Evolutionary conservation across 2,329 filamentous ascomycete genomes (phyloP).

Genomic region (Lachnellula cervina): DNA sequence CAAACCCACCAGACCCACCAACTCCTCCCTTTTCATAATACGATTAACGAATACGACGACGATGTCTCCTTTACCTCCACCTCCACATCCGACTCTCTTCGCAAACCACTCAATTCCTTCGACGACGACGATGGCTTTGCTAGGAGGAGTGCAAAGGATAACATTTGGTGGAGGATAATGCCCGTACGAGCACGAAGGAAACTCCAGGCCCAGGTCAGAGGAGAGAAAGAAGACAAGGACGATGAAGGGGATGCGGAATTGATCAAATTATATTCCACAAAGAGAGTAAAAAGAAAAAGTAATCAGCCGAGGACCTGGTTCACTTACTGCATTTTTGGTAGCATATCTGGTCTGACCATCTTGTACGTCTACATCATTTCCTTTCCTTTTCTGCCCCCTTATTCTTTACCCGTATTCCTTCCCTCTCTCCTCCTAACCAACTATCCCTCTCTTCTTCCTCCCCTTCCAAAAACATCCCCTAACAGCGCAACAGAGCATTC

Average conservation of each 20-base stretch:
- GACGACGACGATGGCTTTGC: conserved; percentile 13
- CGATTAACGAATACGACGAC: background rate
- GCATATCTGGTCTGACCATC: conserved; percentile 34
- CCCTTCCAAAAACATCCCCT: background rate
- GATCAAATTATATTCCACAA: background rate
- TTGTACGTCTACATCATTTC: conserved; percentile 29
- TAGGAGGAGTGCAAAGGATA: background rate
- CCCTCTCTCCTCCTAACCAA: too few relatives aligned
- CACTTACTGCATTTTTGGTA: conserved; percentile 33
- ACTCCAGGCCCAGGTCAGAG: background rate
- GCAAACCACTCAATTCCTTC: conserved; percentile 6
- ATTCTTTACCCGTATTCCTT: background rate
- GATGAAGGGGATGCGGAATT: background rate
- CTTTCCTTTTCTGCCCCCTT: background rate
- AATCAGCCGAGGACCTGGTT: conserved; percentile 15
- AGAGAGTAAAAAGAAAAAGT: background rate
- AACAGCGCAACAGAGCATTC: conserved; percentile 25
- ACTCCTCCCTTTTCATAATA: background rate
- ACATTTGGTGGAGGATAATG: background rate
- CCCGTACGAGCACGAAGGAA: conserved; percentile 6
- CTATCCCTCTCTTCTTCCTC: background rate
- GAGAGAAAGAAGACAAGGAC: background rate
- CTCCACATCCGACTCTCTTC: background rate
- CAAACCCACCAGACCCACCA: too few relatives aligned
- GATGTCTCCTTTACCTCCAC: background rate